Base-by-base conservation (phyloP, 2,329 filamentous ascomycete species). In the Fusarium multiceps region DNA sequence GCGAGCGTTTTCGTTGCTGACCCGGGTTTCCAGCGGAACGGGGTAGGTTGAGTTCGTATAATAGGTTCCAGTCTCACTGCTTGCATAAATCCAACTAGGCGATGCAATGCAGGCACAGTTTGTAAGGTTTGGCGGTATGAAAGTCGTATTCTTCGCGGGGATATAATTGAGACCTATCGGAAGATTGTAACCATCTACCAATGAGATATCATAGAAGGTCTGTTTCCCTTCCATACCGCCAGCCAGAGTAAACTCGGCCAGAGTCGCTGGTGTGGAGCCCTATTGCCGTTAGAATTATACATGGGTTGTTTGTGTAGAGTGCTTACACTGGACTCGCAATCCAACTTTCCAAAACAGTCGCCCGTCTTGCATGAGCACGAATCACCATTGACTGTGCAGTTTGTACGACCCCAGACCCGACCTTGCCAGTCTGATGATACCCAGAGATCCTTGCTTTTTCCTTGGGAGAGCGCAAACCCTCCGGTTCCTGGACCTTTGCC, bases 131-230 rank as follows among this genome's bases (percentile, higher is more conserved):
- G 91, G 90, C 14, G 92, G 91, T 62, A 94, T 90, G 57, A 91
- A 85, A 2, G 83, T 85, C 10, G 86, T 85, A 72, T 92, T 90
- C 56, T 86, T 84, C 23, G 89, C 86, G 5, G 87, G 86, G 27
- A 88, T 83, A 71, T 89, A 87, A 57, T 85, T 83, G 75, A 89
- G 87, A 30, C 88, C 90, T 66, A 94, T 77, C 3, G 92, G 91
- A 2, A 95, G 80, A 76, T 95, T 95, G 85, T 95, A 95, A 50
- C 93, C 93, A 76, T 96, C 93, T 23, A 96, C 93, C 4, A 95
- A 84, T 42, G 92, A 94, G 68, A 96, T 92, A 78, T 96, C 93
- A 80, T 94, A 95, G 78, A 93, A 96, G 12, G 89, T 91, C 76
- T 94, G 90, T 62, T 77, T 80, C 50, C 82, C 82, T 23, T 84